Conservation (phyloP, 352 stramenopile species). For the Phytophthora vignae region DNA sequence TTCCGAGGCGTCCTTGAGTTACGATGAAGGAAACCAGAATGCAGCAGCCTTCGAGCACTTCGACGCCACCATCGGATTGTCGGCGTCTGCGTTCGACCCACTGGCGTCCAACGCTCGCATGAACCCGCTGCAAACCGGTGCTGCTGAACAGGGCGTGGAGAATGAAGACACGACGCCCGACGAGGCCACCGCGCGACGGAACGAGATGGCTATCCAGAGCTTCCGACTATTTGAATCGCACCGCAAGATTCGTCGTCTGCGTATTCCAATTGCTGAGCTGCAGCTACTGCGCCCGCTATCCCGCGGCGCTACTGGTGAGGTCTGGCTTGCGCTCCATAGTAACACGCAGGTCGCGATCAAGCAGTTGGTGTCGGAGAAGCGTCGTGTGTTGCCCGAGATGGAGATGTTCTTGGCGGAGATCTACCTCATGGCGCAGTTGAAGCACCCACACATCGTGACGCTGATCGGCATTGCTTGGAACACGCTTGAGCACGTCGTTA, state of each 20-base stretch:
- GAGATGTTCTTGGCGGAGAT: conserved; percentile 82
- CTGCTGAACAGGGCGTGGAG: conserved; percentile 2
- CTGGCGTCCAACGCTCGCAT: conserved; percentile 41
- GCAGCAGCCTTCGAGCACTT: conserved; percentile 63
- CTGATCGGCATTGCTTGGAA: conserved; percentile 75
- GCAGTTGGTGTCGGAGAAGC: conserved; percentile 64
- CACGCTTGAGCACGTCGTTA: conserved; percentile 73
- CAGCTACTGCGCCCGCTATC: conserved; percentile 63
- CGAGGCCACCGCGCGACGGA: conserved; percentile 41
- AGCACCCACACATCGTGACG: conserved; percentile 72
- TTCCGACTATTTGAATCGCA: conserved; percentile 77
- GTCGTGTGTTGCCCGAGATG: conserved; percentile 64
- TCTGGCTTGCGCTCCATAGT: conserved; percentile 75
- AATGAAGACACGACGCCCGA: conserved; percentile 9
- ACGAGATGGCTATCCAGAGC: conserved; percentile 64
- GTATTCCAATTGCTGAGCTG: conserved; percentile 61
- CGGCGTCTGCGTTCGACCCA: conserved; percentile 62
- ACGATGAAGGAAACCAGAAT: conserved; percentile 52
- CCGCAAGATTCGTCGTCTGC: conserved; percentile 59
- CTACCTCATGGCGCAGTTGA: conserved; percentile 76
- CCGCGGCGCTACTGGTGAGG: conserved; percentile 62
- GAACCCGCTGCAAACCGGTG: conserved; percentile 32
- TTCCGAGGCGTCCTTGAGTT: conserved; percentile 25
- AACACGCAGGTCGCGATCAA: conserved; percentile 68
- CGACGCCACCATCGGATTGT: conserved; percentile 63